Percentiles rank a stretch among this genome's conserved stretches.
phyloP scores from a whole-genome alignment of 2,329 filamentous ascomycete genomes.

The Ascomycota sp. region DNA sequence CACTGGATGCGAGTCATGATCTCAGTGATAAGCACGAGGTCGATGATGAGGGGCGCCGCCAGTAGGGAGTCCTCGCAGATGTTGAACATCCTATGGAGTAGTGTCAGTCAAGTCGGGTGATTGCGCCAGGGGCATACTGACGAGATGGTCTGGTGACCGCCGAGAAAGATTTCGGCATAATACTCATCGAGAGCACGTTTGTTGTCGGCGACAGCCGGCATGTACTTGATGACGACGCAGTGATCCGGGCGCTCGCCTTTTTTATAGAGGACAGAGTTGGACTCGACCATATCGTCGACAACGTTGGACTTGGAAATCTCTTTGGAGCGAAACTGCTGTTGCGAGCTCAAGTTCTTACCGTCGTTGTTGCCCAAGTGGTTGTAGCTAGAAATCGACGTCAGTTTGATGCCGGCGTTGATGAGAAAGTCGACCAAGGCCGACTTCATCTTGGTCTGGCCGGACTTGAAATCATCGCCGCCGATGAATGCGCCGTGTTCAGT shows the following conservation, averaged over 20 bases:
- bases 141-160: constrained; percentile 91
- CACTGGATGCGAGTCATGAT: constrained; percentile 98
- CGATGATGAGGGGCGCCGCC: constrained; percentile 89
- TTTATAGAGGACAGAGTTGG: constrained; percentile 77
- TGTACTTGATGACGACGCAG: constrained; percentile 99
- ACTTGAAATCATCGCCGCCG: constrained; percentile 98
- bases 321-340: constrained; percentile 97
- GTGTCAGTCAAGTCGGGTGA: too few species aligned
- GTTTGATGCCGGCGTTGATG: constrained; percentile 95
- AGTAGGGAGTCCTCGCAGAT: constrained; percentile 96
- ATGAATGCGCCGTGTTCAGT: constrained; percentile 76
- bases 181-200: constrained; percentile 98
- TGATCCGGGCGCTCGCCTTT: constrained; percentile 90
- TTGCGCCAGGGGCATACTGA: constrained; percentile 18
- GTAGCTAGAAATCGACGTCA: constrained; percentile 95
- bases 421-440: constrained; percentile 94
- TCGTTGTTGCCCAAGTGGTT: constrained; percentile 99
- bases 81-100: constrained; percentile 82
- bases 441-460: constrained; percentile 99
- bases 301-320: constrained; percentile 99
- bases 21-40: constrained; percentile 77
- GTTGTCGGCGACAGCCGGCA: constrained; percentile 96
- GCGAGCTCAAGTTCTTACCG: constrained; percentile 92
- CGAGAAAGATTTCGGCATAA: constrained; percentile 97
- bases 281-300: constrained; percentile 97